Evolutionary conservation across 495 filamentous ascomycete genomes (phyloP).

Genomic region (Aspergillus cristatus): DNA sequence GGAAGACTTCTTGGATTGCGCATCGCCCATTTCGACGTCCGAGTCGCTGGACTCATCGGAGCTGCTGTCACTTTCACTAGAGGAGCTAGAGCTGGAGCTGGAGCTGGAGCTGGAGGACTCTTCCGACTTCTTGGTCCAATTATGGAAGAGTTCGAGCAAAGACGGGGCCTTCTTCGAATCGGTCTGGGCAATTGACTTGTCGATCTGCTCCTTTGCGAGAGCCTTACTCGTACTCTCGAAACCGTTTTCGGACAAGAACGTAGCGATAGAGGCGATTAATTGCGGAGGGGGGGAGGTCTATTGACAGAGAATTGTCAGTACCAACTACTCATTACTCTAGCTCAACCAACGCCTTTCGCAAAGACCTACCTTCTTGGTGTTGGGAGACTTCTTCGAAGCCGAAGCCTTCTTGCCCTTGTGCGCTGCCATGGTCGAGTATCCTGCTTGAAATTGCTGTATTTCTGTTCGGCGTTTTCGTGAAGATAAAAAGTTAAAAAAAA

Average conservation of each 20-base stretch:
- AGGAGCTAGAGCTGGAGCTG: constrained; percentile 13
- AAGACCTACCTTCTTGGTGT: constrained; percentile 28
- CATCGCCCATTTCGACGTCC: constrained; percentile 53
- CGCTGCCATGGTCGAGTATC: constrained; percentile 21
- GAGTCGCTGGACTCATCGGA: constrained; percentile 31
- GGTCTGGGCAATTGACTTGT: constrained; percentile 12
- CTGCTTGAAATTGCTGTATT: neutral
- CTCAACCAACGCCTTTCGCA: neutral
- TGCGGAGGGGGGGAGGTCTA: constrained; percentile 43
- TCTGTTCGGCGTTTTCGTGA: neutral
- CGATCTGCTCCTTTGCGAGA: constrained; percentile 46
- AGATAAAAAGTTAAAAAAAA: constrained; percentile 20
- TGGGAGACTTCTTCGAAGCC: constrained; percentile 20
- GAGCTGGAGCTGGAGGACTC: constrained; percentile 14
- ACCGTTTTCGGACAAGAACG: constrained; percentile 57
- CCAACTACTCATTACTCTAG: too few species aligned
- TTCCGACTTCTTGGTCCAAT: constrained; percentile 26
- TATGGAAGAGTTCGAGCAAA: constrained; percentile 41
- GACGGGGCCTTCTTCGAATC: constrained; percentile 33
- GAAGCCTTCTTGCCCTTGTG: constrained; percentile 17
- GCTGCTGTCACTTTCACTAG: constrained; percentile 27
- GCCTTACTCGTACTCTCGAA: constrained; percentile 49
- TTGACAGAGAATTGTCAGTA: constrained; percentile 7
- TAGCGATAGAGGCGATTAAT: constrained; percentile 55
- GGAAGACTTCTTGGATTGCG: constrained; percentile 17